Base-by-base conservation (phyloP, 306 rosid genomes). In the Notholithocarpus densiflorus region DNA sequence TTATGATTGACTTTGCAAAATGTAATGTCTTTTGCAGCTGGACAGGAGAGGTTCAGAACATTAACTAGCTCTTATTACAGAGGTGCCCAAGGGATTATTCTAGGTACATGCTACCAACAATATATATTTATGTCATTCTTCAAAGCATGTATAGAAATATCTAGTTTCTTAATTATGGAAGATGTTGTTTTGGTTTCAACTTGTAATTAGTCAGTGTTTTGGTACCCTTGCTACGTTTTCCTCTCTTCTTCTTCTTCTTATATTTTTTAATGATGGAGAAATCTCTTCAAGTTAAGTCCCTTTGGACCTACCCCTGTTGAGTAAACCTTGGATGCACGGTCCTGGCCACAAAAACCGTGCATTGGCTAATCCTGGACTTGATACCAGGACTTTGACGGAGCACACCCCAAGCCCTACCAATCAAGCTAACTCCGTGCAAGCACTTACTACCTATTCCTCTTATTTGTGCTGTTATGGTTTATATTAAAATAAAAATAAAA, bases 11-110 rank as follows among this genome's bases (percentile, higher is more conserved):
- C 24, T 54, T 19, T 26, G 56, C 48, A 40, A 57, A 71, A 75
- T 55, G n/a, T 68, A 68, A 52, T 73, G 77, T 87, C 29, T 86
- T 34, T 81, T 91, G 90, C 93, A 95, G 98, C 98, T 82, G 98
- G 98, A 19, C 98, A 95, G 82, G 98, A 95, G 82, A 91, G 97
- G 80, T 95, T 92, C 87, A 89, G 98, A 88, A 95, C 98, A 4
- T 84, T 92, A 76, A 92, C 98, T 51, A 92, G 96, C 75, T 91
- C 98, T 77, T 95, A 92, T 86, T 95, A 95, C 55, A 84, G 98
- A 86, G 94, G 95, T 71, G 98, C 98, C 1, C 98, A 95, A 56
- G 98, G 98, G 74, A 90, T 95, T 79, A 89, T 95, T 89, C 96
- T 95, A 43, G 98, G 98, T 95, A 91, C 40, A 86, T 31, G 86